Percentiles rank a stretch among this genome's conserved stretches.
These are phyloP conservation scores for Parachlorella kessleri DNA, from an alignment of 139 green algal genomes.

Conservation along the genomic window DNA sequence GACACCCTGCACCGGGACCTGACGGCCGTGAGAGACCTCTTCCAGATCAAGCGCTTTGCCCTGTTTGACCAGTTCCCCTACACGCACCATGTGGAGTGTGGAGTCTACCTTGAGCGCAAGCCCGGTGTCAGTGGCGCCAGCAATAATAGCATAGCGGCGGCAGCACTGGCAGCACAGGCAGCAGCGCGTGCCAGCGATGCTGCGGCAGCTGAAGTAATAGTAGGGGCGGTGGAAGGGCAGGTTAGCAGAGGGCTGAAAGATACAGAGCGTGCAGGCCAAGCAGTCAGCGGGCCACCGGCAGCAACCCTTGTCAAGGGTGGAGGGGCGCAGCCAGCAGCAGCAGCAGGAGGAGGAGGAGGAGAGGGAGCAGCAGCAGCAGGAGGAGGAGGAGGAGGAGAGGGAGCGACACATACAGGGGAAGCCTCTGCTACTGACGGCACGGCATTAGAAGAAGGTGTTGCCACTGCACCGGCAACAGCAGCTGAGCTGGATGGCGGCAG, in stretches of 20 bases:
- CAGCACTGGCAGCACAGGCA: neutral
- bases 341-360: neutral
- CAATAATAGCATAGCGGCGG: neutral
- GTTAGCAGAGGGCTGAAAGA: too few relatives aligned
- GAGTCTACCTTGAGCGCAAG: constrained; percentile 66
- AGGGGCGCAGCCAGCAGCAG: neutral
- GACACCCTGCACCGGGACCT: constrained; percentile 41
- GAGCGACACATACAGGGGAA: too few relatives aligned
- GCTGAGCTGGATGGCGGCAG: too few relatives aligned
- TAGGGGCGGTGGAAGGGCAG: too few relatives aligned
- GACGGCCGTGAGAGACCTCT: constrained; percentile 40
- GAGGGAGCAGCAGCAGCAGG: neutral
- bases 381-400: too few relatives aligned
- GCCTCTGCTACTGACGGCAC: too few relatives aligned
- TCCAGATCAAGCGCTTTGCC: constrained; percentile 77
- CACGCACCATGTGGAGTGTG: constrained; percentile 88
- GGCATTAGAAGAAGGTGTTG: too few relatives aligned
- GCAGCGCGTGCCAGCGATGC: neutral
- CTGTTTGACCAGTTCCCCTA: constrained; percentile 97
- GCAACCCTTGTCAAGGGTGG: neutral
- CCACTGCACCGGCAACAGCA: too few relatives aligned
- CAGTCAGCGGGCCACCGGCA: neutral
- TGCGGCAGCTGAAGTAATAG: constrained; percentile 23
- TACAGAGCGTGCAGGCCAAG: too few relatives aligned
- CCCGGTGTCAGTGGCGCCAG: too few relatives aligned